These are phyloP conservation scores for Rhodotorula mucilaginosa DNA, from an alignment of 1,284 basidiomycete species.

Conservation along the genomic window DNA sequence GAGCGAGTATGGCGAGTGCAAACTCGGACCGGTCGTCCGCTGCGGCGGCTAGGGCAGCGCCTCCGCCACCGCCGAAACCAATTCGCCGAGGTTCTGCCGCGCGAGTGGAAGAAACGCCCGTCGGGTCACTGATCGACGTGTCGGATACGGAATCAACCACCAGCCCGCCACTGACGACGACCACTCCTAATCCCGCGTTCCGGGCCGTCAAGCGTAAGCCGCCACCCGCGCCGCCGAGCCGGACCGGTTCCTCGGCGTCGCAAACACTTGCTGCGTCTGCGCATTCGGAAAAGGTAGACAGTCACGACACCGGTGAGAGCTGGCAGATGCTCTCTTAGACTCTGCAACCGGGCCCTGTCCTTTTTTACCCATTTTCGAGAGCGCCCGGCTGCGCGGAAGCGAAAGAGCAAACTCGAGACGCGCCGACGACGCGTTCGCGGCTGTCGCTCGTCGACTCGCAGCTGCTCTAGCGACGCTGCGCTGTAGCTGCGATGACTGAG, in stretches of 20 bases:
- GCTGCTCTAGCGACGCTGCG: not conserved
- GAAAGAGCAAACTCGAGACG: not conserved
- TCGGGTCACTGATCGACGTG: slow-evolving; percentile 14
- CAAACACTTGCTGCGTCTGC: not conserved
- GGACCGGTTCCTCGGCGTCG: not conserved
- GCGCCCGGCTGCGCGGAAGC: too few species aligned
- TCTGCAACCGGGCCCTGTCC: too few species aligned
- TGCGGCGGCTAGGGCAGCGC: not conserved
- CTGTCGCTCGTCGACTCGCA: not conserved
- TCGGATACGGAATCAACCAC: not conserved
- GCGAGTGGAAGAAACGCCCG: not conserved
- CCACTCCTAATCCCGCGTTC: slow-evolving; percentile 4
- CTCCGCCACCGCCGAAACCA: slow-evolving; percentile 13
- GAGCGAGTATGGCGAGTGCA: too few species aligned
- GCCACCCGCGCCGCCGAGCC: not conserved
- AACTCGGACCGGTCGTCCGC: not conserved
- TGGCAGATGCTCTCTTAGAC: slow-evolving; percentile 7
- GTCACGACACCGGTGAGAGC: slow-evolving; percentile 4
- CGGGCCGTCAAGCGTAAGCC: slow-evolving; percentile 18
- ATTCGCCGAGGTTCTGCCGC: not conserved
- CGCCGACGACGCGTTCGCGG: not conserved
- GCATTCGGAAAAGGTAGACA: not conserved
- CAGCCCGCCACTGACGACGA: not conserved
- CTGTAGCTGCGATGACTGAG: slow-evolving; percentile 1
- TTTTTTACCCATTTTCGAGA: too few species aligned